Percentiles rank a stretch among this genome's conserved stretches.
Conservation (phyloP, 2,329 filamentous ascomycete genomes). For the Trichocomaceae sp. region DNA sequence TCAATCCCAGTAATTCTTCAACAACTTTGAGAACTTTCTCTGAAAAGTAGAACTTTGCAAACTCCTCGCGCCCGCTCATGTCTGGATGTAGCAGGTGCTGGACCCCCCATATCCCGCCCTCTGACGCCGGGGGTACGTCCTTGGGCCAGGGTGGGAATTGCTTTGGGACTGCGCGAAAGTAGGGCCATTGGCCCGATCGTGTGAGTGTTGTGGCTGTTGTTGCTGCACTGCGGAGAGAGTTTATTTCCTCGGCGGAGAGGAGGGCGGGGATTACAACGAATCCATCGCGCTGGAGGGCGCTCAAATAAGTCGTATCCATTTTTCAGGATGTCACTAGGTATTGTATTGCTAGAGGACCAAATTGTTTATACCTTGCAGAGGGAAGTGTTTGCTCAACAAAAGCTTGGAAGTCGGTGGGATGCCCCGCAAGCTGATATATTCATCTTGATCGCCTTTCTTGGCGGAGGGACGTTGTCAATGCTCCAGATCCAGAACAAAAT, state of each 20-base stretch:
- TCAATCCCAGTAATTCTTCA: slow-evolving; percentile 54
- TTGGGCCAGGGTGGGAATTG: slow-evolving; percentile 82
- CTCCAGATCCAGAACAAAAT: not conserved
- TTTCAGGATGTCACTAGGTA: not conserved
- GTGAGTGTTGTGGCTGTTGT: slow-evolving; percentile 53
- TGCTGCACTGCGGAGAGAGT: slow-evolving; percentile 55
- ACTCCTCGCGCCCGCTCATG: slow-evolving; percentile 56
- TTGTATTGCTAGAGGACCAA: not conserved
- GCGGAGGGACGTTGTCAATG: slow-evolving; percentile 7
- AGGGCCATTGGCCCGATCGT: slow-evolving; percentile 67
- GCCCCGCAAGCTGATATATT: not conserved
- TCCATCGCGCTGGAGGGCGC: slow-evolving; percentile 61
- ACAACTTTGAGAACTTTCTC: slow-evolving; percentile 57
- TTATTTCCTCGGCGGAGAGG: slow-evolving; percentile 51
- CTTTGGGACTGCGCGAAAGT: slow-evolving; percentile 77
- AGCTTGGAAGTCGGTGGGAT: not conserved
- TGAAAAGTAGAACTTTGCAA: slow-evolving; percentile 67
- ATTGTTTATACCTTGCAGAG: not conserved
- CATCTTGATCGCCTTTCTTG: slow-evolving; percentile 9
- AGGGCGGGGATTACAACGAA: slow-evolving; percentile 67
- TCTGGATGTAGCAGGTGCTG: slow-evolving; percentile 75
- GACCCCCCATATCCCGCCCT: slow-evolving; percentile 76
- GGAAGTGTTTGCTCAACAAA: not conserved
- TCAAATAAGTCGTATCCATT: slow-evolving; percentile 33
- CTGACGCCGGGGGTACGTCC: slow-evolving; percentile 41